Conservation (phyloP, 2,329 filamentous ascomycete genomes). For the Hymenoscyphus infarciens region DNA sequence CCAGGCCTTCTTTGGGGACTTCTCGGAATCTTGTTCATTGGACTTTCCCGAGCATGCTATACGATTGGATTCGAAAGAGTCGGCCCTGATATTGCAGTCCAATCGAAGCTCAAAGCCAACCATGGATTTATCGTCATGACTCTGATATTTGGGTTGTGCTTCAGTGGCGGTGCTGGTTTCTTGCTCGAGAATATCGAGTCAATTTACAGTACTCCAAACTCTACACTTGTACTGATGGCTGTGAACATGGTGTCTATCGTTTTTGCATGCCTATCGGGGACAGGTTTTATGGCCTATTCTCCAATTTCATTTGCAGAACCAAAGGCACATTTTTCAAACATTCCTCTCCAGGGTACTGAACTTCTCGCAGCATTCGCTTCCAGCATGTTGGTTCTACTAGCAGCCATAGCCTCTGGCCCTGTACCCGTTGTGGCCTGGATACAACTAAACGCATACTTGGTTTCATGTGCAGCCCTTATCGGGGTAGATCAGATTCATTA, state of each 20-base stretch:
- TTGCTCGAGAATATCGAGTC: conserved; percentile 17
- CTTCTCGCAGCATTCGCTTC: conserved; percentile 18
- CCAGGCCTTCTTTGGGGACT: conserved; percentile 26
- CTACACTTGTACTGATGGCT: conserved; percentile 16
- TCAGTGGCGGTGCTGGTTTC: conserved; percentile 20
- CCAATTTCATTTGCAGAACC: conserved; percentile 23
- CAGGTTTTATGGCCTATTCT: conserved; percentile 22
- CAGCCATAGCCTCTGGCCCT: conserved; percentile 19
- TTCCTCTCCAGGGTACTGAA: conserved; percentile 11
- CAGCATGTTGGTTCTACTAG: conserved; percentile 18
- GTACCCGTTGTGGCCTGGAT: conserved; percentile 20
- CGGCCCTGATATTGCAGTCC: conserved; percentile 13
- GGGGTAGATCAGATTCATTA: conserved; percentile 16
- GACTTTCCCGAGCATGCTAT: conserved; percentile 25
- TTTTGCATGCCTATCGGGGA: conserved; percentile 21
- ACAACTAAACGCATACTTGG: conserved; percentile 21
- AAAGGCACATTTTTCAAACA: conserved; percentile 13
- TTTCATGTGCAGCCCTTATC: conserved; percentile 15
- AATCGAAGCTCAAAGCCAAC: conserved; percentile 18
- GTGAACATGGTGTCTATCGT: conserved; percentile 19
- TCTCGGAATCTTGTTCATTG: conserved; percentile 20
- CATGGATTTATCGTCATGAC: conserved; percentile 29
- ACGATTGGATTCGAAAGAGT: conserved; percentile 20
- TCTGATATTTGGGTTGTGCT: conserved; percentile 20
- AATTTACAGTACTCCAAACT: conserved; percentile 6